Conservation (phyloP, 495 filamentous ascomycete genomes). For the Aspergillus affinis region DNA sequence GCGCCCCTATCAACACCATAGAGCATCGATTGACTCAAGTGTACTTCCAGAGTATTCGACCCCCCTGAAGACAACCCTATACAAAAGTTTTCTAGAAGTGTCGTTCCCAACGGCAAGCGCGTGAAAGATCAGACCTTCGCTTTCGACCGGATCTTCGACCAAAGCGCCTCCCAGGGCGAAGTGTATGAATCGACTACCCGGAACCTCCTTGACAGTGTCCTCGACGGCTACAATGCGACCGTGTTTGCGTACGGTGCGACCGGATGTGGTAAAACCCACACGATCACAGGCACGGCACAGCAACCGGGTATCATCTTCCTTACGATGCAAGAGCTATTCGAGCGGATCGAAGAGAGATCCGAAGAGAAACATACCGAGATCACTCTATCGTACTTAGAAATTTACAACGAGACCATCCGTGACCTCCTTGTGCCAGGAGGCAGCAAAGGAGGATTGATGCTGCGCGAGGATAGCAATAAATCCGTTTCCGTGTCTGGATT, state of each 20-base stretch:
- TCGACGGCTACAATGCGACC: conserved; percentile 98
- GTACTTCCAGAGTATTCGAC: conserved; percentile 78
- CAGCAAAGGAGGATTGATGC: conserved; percentile 83
- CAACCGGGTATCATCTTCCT: conserved; percentile 97
- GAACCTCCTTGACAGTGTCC: conserved; percentile 84
- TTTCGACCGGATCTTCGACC: conserved; percentile 96
- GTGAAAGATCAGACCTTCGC: conserved; percentile 98
- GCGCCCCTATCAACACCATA: background rate
- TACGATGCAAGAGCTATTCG: conserved; percentile 97
- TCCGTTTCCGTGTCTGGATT: conserved; percentile 90
- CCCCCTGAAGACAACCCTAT: conserved; percentile 95
- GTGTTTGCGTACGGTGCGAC: conserved; percentile 99
- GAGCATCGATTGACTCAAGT: conserved; percentile 13
- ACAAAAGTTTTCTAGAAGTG: conserved; percentile 81
- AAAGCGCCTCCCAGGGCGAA: conserved; percentile 88
- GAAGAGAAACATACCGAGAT: conserved; percentile 87
- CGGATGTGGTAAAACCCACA: conserved; percentile 97
- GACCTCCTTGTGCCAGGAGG: conserved; percentile 87
- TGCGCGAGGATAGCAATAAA: conserved; percentile 93
- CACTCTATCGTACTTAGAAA: conserved; percentile 94
- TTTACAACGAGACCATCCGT: conserved; percentile 98
- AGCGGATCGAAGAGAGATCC: conserved; percentile 82
- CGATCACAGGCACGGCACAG: conserved; percentile 91
- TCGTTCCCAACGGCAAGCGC: conserved; percentile 82
- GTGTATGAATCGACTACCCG: conserved; percentile 95